Conservation (phyloP, 2,329 filamentous ascomycete species). For the Alternaria sp. region DNA sequence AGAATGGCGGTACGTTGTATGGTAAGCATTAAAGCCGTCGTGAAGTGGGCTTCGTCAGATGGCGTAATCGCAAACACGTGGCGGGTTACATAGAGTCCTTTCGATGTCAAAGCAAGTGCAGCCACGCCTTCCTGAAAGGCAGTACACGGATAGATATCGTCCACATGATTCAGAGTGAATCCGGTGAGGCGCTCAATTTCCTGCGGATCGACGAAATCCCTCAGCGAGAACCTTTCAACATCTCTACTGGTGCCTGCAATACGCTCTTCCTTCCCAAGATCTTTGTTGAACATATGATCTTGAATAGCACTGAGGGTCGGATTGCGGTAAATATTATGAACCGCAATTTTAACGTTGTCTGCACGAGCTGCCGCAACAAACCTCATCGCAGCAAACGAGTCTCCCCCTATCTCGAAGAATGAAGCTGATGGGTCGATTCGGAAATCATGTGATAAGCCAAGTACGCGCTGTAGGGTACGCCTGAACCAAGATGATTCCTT, state of each 20-base stretch:
- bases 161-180: constrained; percentile 31
- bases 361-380: not conserved
- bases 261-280: not conserved
- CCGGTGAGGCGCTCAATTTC: not conserved
- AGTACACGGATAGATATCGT: constrained; percentile 65
- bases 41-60: not conserved
- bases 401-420: constrained; percentile 56
- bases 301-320: not conserved
- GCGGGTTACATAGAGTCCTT: not conserved
- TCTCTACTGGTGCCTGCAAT: not conserved
- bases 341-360: not conserved
- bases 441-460: not conserved
- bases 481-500: not conserved
- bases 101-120: not conserved
- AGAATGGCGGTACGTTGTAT: not conserved
- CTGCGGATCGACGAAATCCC: not conserved
- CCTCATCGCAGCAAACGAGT: constrained; percentile 56
- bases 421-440: not conserved
- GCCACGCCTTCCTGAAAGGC: constrained; percentile 63
- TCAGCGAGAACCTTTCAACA: not conserved
- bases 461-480: not conserved
- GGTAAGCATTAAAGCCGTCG: not conserved
- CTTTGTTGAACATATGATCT: not conserved
- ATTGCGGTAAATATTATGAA: not conserved
- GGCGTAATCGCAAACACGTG: not conserved